phyloP scores from a whole-genome alignment of 208 protist genomes.

The Trypanosoma boissoni region DNA sequence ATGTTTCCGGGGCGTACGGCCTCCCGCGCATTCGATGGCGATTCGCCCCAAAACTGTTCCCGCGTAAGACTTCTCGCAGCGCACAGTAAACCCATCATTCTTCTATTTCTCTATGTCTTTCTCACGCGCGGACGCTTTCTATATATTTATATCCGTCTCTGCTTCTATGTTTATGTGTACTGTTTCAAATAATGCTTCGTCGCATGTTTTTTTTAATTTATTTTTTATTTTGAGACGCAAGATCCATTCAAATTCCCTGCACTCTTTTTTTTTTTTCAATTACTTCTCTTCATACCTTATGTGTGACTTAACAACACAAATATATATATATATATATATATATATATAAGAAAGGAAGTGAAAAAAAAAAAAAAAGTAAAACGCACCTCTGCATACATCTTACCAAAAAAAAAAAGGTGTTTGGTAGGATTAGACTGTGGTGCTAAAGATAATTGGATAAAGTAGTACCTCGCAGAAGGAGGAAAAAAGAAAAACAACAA shows the following conservation, averaged over 20 bases:
- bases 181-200: no score
- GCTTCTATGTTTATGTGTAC: no score
- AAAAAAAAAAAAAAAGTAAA: no score
- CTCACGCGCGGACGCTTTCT: no score
- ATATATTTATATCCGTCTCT: no score
- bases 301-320: background rate
- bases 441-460: background rate
- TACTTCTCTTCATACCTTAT: no score
- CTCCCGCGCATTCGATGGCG: conserved; percentile 54
- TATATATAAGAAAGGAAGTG: conserved; percentile 6
- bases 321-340: conserved; percentile 13
- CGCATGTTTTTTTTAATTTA: no score
- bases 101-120: background rate
- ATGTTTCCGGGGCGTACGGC: conserved; percentile 60
- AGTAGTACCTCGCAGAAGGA: background rate
- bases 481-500: background rate
- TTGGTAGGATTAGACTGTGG: background rate
- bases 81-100: background rate
- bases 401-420: no score
- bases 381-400: no score
- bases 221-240: no score
- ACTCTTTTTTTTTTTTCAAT: no score
- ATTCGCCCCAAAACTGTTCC: conserved; percentile 13
- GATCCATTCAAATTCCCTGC: no score
- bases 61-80: conserved; percentile 3